Conservation (phyloP, 805 yeast species). For the Brettanomyces sp. region DNA sequence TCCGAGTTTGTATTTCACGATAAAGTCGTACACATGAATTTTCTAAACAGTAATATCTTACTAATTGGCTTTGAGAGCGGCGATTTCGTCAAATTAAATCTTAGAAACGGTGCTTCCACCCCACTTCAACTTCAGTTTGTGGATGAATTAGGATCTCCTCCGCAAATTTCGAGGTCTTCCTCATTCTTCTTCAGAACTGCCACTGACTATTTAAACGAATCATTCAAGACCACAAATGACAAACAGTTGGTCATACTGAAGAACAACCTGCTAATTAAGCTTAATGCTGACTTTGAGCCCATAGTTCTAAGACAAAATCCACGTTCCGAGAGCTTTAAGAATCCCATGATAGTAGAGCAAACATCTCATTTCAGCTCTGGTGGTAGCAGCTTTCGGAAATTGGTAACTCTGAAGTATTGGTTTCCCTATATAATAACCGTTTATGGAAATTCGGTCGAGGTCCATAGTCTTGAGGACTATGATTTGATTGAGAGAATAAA, state of each 20-base stretch:
- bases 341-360: slow-evolving; percentile 11
- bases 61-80: slow-evolving; percentile 17
- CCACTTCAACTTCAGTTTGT: slow-evolving; percentile 17
- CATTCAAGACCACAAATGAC: slow-evolving; percentile 17
- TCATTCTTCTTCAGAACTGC: slow-evolving; percentile 15
- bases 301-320: slow-evolving; percentile 9
- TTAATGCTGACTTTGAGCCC: slow-evolving; percentile 15
- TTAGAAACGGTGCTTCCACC: slow-evolving; percentile 8
- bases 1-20: slow-evolving; percentile 19
- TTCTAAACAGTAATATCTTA: slow-evolving; percentile 15
- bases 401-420: slow-evolving; percentile 23
- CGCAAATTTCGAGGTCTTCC: not conserved
- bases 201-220: slow-evolving; percentile 9
- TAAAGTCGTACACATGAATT: slow-evolving; percentile 15
- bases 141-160: not conserved
- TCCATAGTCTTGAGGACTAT: slow-evolving; percentile 30
- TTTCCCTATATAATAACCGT: slow-evolving; percentile 32
- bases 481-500: slow-evolving; percentile 24
- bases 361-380: slow-evolving; percentile 7
- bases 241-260: slow-evolving; percentile 19
- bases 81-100: slow-evolving; percentile 13
- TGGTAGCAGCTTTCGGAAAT: slow-evolving; percentile 7
- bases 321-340: slow-evolving; percentile 13
- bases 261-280: slow-evolving; percentile 15
- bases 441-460: slow-evolving; percentile 23